Evolutionary conservation across 495 filamentous ascomycete genomes (phyloP), one percentile per base, ranked within the genome.

Genomic region (Aspergillus incahuasiensis): DNA sequence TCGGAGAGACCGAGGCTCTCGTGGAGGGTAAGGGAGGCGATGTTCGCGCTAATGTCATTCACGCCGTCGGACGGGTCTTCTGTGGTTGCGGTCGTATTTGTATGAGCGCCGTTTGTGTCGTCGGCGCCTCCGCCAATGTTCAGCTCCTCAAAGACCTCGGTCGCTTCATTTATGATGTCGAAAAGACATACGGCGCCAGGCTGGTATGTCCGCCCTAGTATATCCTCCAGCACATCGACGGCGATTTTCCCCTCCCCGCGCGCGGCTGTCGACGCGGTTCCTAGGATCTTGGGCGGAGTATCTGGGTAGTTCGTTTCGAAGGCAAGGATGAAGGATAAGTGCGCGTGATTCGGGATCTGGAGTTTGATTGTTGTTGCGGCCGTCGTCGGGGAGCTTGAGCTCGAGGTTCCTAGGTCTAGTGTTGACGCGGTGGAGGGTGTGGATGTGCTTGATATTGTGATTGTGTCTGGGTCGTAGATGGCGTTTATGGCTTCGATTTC

Each of bases 401-500:
- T 63, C 53, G 22, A 48, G 39, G 32, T 11, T 15, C 68, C 69
- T 34, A 73, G 50, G 56, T 76, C 72, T 16, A 79, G 61, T 8
- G 77, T 71, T 51, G 74, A 66, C 74, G 72, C 13, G 69, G 67
- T 50, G 68, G 74, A 19, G 6, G 57, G 24, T 77, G 60, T 16
- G 20, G 61, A 40, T 19, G 80, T 15, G 15, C 68, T 70, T 59
- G 59, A 68, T 19, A 76, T 49, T 6, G 68, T 61, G 20, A 96
- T 72, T 6, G 87, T 88, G 39, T 77, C 71, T 15, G 83, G 79
- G 20, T 86, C 88, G 72, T 95, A 98, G 60, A 98, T 98, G 19
- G 92, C 89, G 68, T 94, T 96, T 58, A 98, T 89, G 47, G 89
- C 90, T 63, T 87, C 86, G 15, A 92, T 74, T 72, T 98, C 94